These are phyloP conservation scores for Leishmania martiniquensis DNA, from an alignment of 208 protist genomes.

Conservation along the genomic window DNA sequence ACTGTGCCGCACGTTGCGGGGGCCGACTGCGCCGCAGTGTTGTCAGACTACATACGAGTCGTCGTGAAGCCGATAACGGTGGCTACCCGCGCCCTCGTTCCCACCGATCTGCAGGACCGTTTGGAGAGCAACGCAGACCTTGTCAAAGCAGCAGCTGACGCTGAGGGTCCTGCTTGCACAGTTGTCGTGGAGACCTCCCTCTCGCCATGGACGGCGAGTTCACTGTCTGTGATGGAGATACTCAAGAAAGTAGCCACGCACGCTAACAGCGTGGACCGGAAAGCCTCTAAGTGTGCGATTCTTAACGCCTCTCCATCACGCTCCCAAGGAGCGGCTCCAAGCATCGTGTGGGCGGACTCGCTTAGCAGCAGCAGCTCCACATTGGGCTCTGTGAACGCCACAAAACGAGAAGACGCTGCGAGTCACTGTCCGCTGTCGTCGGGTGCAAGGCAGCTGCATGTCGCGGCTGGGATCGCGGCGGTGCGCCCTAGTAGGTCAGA, in stretches of 20 bases:
- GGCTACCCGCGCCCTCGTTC: slow-evolving; percentile 55
- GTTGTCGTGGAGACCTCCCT: slow-evolving; percentile 12
- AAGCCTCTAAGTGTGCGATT: slow-evolving; percentile 83
- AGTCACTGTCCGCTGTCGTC: slow-evolving; percentile 6
- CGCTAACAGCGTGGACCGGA: slow-evolving; percentile 80
- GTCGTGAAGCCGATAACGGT: slow-evolving; percentile 52
- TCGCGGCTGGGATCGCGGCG: slow-evolving; percentile 5
- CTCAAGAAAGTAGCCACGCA: slow-evolving; percentile 71
- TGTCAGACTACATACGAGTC: slow-evolving; percentile 55
- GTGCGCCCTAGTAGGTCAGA: slow-evolving; percentile 41
- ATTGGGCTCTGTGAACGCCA: slow-evolving; percentile 18
- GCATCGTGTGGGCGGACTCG: slow-evolving; percentile 23
- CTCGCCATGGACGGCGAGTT: slow-evolving; percentile 31
- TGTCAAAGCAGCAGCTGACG: slow-evolving; percentile 8
- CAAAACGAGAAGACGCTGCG: slow-evolving; percentile 17
- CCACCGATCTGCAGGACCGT: slow-evolving; percentile 77
- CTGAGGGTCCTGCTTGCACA: not conserved
- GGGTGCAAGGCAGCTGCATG: slow-evolving; percentile 11
- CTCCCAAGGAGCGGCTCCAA: slow-evolving; percentile 23
- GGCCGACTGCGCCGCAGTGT: slow-evolving; percentile 16
- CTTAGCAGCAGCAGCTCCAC: slow-evolving; percentile 32
- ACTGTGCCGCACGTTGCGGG: slow-evolving; percentile 28
- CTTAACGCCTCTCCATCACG: slow-evolving; percentile 75
- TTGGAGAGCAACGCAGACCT: slow-evolving; percentile 58
- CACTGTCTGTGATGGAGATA: slow-evolving; percentile 66